Base-by-base conservation (phyloP, 306 rosid genomes). In the Echinosophora koreensis region DNA sequence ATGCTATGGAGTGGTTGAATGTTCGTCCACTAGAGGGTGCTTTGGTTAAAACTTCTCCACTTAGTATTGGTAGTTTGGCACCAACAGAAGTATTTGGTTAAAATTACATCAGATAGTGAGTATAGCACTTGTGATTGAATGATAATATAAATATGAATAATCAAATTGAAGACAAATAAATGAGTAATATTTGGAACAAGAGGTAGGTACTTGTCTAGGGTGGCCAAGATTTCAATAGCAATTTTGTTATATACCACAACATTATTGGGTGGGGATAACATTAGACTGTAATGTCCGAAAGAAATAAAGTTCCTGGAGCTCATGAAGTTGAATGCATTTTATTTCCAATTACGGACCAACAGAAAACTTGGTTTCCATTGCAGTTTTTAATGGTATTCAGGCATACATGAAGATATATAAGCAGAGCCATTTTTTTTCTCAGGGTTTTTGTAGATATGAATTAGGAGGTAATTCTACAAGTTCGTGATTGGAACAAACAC, bases 1-100 rank as follows among this genome's bases (percentile, higher is more conserved):
- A 77, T n/a, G n/a, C 51, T 18, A 80, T 86, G 98, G 94, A 88
- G 91, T 91, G 56, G 97, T 83, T 93, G 87, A 59, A 80, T 69
- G 6, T 66, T 42, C 32, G 8, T 72, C 34, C 73, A 59, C 35
- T 34, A 49, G 15, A 44, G 14, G 35, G 69, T 87, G 91, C 44
- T 89, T 79, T 81, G 79, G 92, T 89, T 86, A 68, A 66, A 85
- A 83, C 79, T 38, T 38, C 87, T 82, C 72, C 79, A 73, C 77
- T 70, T 44, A 4, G 27, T 49, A 13, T 81, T 60, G 65, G 42
- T 15, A 68, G 8, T 74, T 74, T 47, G 66, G 22, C 8, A 71
- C n/a, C 32, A 50, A 68, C 14, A n/a, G 44, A 32, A 30, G 47
- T 30, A 44, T 14, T 66, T 66, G 2, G 10, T 30, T 77, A 42